Conservation (phyloP, 345 rosid genomes). For the Brassica cretica region DNA sequence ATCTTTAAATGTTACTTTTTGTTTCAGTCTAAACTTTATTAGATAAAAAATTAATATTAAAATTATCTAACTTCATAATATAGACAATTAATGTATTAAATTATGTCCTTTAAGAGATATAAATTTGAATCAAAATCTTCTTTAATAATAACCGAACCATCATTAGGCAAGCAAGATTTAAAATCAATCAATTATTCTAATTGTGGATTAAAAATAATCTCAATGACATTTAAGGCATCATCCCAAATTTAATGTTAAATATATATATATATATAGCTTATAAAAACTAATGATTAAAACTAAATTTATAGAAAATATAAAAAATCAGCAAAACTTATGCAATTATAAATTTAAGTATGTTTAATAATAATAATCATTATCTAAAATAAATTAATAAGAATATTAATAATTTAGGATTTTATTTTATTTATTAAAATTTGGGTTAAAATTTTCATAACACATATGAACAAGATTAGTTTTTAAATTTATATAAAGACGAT, state of each 20-base stretch:
- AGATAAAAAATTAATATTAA: not conserved
- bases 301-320: not conserved
- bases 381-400: not conserved
- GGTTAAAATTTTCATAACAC: not conserved
- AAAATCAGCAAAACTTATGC: not conserved
- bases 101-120: not conserved
- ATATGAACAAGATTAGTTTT: not conserved
- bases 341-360: not conserved
- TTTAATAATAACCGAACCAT: not conserved
- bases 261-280: not conserved
- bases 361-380: too few relatives aligned
- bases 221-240: not conserved
- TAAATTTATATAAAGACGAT: not conserved
- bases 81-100: not conserved
- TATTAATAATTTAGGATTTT: too few relatives aligned
- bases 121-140: not conserved
- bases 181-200: not conserved
- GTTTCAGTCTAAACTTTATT: too few relatives aligned
- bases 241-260: not conserved
- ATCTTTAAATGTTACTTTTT: not conserved
- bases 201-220: not conserved
- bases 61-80: too few relatives aligned
- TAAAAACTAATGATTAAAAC: not conserved
- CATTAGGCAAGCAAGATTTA: not conserved
- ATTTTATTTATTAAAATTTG: too few relatives aligned